These are phyloP conservation scores for Termitomyces sp. DNA, from an alignment of 768 basidiomycete species.

Conservation along the genomic window DNA sequence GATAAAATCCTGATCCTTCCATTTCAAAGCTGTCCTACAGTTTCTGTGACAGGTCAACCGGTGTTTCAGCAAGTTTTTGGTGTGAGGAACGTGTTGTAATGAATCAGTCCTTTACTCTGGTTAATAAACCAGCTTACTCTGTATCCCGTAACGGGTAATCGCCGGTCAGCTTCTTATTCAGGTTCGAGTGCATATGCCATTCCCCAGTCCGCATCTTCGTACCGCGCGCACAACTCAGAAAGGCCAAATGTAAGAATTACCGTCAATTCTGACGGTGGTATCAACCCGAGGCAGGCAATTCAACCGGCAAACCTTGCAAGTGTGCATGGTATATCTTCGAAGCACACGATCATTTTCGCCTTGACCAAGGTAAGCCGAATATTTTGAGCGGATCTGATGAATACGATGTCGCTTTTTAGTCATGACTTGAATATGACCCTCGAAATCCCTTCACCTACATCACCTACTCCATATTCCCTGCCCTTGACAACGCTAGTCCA, in stretches of 20 bases:
- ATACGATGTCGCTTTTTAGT: neutral
- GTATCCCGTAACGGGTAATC: neutral
- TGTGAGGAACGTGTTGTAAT: too few relatives aligned
- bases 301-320: neutral
- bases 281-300: neutral
- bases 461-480: neutral
- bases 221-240: neutral
- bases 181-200: too few relatives aligned
- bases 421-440: neutral
- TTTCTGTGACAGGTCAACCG: too few relatives aligned
- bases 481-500: neutral
- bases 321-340: neutral
- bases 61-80: too few relatives aligned
- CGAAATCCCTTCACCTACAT: neutral
- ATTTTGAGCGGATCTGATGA: neutral
- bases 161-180: too few relatives aligned
- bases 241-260: neutral
- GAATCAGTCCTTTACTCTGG: neutral
- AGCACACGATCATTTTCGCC: neutral
- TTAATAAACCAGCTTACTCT: neutral
- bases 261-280: too few relatives aligned
- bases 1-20: too few relatives aligned
- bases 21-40: too few relatives aligned
- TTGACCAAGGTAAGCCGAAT: neutral
- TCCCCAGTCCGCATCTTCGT: neutral